Conservation (phyloP, 163 green algal species). For the Volvox carteri region DNA sequence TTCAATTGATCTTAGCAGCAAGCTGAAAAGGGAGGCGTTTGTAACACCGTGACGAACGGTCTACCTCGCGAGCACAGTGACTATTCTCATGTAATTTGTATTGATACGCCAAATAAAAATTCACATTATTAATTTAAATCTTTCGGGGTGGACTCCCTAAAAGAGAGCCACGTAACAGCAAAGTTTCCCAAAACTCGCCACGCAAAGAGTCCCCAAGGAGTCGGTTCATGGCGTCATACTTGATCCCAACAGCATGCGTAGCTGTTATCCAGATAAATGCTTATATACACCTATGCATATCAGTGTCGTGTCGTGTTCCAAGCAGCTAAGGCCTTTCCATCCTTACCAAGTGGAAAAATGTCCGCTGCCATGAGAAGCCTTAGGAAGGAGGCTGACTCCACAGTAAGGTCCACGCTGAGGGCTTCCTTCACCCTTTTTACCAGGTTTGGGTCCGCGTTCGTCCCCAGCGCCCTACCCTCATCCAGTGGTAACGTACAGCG, state of each 20-base stretch:
- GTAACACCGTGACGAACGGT: too few species aligned
- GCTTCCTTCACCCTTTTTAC: constrained; percentile 11
- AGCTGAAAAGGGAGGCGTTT: too few species aligned
- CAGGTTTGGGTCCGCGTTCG: not conserved
- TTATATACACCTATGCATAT: too few species aligned
- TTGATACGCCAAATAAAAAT: too few species aligned
- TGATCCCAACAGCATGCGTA: not conserved
- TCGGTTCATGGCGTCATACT: not conserved
- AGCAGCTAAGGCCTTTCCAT: too few species aligned
- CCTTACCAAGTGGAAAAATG: constrained; percentile 6
- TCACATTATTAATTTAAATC: too few species aligned
- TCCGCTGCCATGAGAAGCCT: constrained; percentile 13
- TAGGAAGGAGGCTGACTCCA: not conserved
- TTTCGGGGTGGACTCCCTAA: too few species aligned
- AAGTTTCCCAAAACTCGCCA: not conserved
- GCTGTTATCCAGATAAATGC: too few species aligned
- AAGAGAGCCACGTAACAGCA: not conserved
- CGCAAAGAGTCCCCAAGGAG: not conserved
- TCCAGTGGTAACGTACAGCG: not conserved
- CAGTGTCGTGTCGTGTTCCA: too few species aligned
- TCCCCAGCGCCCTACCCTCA: not conserved
- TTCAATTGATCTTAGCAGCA: too few species aligned
- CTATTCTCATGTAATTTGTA: too few species aligned
- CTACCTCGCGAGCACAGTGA: too few species aligned
- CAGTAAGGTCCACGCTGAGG: not conserved